Evolutionary conservation across 2,329 filamentous ascomycete genomes (phyloP).

Genomic region (Diplocarpon rosae): DNA sequence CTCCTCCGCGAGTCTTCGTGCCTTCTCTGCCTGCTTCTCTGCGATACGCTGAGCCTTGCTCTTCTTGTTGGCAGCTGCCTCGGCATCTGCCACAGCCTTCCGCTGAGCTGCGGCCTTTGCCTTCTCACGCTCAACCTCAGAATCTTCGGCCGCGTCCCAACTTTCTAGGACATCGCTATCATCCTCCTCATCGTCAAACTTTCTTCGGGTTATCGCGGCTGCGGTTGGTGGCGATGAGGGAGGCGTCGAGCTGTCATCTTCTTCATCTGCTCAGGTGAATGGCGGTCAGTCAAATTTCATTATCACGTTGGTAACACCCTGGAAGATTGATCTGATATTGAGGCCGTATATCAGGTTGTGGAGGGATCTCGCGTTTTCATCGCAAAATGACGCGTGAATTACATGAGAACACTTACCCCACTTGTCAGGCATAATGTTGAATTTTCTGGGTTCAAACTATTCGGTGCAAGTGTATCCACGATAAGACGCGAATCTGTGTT

Average conservation of each 20-base stretch:
- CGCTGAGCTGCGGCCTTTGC: constrained; percentile 74
- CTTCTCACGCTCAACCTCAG: constrained; percentile 93
- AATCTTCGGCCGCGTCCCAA: constrained; percentile 96
- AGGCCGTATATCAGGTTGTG: constrained; percentile 3
- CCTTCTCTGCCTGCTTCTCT: constrained; percentile 57
- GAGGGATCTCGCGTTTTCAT: no score
- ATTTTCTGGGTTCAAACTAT: background rate
- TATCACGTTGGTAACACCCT: constrained; percentile 16
- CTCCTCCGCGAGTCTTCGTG: constrained; percentile 41
- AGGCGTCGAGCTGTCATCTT: constrained; percentile 41
- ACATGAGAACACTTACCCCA: constrained; percentile 26
- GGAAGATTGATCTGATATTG: constrained; percentile 17
- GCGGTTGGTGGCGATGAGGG: constrained; percentile 25
- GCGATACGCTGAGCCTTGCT: constrained; percentile 76
- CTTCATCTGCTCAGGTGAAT: constrained; percentile 26
- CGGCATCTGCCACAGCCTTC: constrained; percentile 81
- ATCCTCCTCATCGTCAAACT: constrained; percentile 90
- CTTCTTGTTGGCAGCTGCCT: constrained; percentile 85
- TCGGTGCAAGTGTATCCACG: background rate
- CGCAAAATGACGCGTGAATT: constrained; percentile 14
- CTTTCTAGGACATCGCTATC: constrained; percentile 82
- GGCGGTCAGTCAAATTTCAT: constrained; percentile 23
- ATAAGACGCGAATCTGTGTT: background rate
- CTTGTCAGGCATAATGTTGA: constrained; percentile 25
- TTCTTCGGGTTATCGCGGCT: constrained; percentile 32